These are phyloP conservation scores for Claviceps sorghi DNA, from an alignment of 2,329 filamentous ascomycete genomes.

Conservation along the genomic window DNA sequence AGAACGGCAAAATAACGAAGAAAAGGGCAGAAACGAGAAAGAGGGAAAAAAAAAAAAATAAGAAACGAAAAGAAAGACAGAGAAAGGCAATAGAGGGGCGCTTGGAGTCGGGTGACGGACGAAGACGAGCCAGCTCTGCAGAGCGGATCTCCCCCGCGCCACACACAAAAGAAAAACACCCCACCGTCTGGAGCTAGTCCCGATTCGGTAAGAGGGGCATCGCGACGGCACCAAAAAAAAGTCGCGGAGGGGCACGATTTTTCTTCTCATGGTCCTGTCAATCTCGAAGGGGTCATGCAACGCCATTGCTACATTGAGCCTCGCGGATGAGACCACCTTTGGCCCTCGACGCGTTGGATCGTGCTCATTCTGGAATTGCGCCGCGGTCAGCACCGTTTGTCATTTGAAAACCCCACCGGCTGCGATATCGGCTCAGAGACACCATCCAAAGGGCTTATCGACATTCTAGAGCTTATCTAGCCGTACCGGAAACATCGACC, in stretches of 20 bases:
- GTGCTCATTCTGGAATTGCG: neutral
- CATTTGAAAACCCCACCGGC: neutral
- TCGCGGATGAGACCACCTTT: slow-evolving; percentile 3
- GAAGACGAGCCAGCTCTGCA: no score
- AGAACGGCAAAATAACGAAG: neutral
- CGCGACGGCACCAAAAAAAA: slow-evolving; percentile 2
- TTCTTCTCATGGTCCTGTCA: slow-evolving; percentile 1
- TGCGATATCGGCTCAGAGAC: slow-evolving; percentile 1
- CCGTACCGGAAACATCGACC: neutral
- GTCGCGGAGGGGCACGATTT: slow-evolving; percentile 12
- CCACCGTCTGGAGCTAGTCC: slow-evolving; percentile 13
- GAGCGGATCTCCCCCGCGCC: no score
- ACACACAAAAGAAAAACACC: no score
- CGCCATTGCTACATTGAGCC: neutral
- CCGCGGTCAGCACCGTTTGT: neutral
- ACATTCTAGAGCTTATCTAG: neutral
- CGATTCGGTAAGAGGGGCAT: slow-evolving; percentile 18
- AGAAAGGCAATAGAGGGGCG: neutral
- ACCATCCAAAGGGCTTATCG: neutral
- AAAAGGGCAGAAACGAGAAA: neutral
- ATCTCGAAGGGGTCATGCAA: slow-evolving; percentile 1
- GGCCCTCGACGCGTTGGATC: neutral
- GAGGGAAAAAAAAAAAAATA: neutral
- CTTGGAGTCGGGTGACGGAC: neutral
- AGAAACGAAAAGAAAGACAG: neutral